These are phyloP conservation scores for Aspergillus calidoustus DNA, from an alignment of 2,329 filamentous ascomycete species.

Conservation along the genomic window DNA sequence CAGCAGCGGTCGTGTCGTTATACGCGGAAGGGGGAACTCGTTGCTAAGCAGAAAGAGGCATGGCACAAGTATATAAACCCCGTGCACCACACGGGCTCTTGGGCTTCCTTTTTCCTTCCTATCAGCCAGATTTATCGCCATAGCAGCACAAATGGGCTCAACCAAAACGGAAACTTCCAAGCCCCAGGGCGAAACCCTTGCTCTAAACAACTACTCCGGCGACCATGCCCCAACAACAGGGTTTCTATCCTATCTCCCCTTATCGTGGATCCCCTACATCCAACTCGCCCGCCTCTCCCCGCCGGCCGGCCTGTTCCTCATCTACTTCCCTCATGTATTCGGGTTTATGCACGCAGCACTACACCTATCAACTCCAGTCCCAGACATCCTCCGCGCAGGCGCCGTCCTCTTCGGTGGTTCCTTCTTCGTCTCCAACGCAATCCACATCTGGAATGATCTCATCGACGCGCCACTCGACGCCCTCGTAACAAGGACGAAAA, in stretches of 20 bases:
- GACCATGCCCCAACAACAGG: not conserved
- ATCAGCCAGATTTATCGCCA: no score
- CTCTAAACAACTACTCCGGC: not conserved
- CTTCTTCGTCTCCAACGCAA: slow-evolving; percentile 83
- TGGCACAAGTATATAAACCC: no score
- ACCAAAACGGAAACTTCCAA: not conserved
- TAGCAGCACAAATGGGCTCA: no score
- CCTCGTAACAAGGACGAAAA: slow-evolving; percentile 73
- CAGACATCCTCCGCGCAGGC: slow-evolving; percentile 51
- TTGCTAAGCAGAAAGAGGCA: no score
- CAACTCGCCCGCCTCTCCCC: slow-evolving; percentile 73
- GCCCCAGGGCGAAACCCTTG: not conserved
- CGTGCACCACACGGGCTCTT: no score
- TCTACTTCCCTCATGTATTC: slow-evolving; percentile 85
- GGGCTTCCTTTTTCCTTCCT: no score
- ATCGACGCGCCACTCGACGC: slow-evolving; percentile 88
- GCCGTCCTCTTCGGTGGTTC: slow-evolving; percentile 63
- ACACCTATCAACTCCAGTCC: slow-evolving; percentile 60
- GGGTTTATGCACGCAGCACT: slow-evolving; percentile 82
- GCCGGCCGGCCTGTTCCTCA: slow-evolving; percentile 79
- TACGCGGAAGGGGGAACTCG: no score
- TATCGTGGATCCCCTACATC: slow-evolving; percentile 17
- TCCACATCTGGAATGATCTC: slow-evolving; percentile 75
- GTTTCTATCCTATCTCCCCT: not conserved
- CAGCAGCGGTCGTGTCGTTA: no score